Percentiles rank a stretch among this genome's conserved stretches.
Conservation (phyloP, 805 yeast genomes). For the Barnettozyma botsteinii region DNA sequence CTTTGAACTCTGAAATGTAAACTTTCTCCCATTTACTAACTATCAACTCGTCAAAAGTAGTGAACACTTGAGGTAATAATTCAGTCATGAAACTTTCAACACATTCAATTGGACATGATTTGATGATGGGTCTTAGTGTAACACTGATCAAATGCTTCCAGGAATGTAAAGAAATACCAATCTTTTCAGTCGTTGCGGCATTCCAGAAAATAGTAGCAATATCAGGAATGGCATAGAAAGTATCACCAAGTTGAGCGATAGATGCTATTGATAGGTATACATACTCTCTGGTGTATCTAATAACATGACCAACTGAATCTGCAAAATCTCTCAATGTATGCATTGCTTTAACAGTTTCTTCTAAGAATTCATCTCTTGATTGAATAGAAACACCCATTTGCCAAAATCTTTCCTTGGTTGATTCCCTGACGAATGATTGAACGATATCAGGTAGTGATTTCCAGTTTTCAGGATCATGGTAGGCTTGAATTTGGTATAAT, state of each 20-base stretch:
- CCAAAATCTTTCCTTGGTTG: constrained; percentile 95
- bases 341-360: constrained; percentile 90
- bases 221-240: constrained; percentile 80
- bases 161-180: constrained; percentile 89
- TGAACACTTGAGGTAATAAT: constrained; percentile 71
- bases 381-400: constrained; percentile 96
- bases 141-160: constrained; percentile 96
- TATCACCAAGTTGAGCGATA: constrained; percentile 82
- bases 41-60: constrained; percentile 67
- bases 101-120: constrained; percentile 76
- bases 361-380: constrained; percentile 88
- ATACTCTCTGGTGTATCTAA: constrained; percentile 93
- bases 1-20: constrained; percentile 36
- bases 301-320: constrained; percentile 93
- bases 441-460: constrained; percentile 79
- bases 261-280: constrained; percentile 88
- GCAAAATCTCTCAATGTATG: constrained; percentile 94
- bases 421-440: constrained; percentile 83
- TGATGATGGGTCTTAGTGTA: constrained; percentile 78
- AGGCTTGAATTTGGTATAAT: constrained; percentile 86
- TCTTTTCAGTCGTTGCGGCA: constrained; percentile 65
- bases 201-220: constrained; percentile 73
- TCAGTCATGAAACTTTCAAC: constrained; percentile 67
- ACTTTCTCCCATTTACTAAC: constrained; percentile 72
- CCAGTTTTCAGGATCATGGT: constrained; percentile 94